Evolutionary conservation across 2,329 filamentous ascomycete genomes (phyloP), one percentile per base, ranked within the genome.

Genomic region (Chrysosporium keratinophilum): DNA sequence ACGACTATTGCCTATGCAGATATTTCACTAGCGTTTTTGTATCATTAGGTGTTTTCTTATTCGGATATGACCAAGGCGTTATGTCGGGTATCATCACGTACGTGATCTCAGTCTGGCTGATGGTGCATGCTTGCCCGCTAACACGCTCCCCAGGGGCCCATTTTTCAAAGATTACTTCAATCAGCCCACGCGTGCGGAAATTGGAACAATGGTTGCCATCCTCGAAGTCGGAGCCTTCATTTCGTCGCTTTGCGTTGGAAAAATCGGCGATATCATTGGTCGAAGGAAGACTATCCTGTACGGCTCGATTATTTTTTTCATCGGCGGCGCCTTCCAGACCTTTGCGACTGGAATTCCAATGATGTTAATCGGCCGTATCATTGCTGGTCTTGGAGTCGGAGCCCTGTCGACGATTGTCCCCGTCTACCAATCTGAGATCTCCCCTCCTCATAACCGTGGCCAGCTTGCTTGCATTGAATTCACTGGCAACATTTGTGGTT

Each of bases 401-500:
- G 86, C 89, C 65, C 77, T 94, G 45, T 95, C 89, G 0, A 91
- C 89, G 46, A 95, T 95, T 61, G 88, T 95, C 1, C 90, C 90
- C 0, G 86, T 95, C 44, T 95, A 95, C 67, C 89, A 95, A 67
- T 91, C 89, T 43, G 90, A 95, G 67, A 95, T 95, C 64, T 96
- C 91, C 42, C 93, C 93, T 47, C 89, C 93, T 4, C 93, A 98
- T 66, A 97, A 95, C 70, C 81, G 93, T 63, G 93, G 93, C 59
- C 94, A 93, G 72, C 78, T 98, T 57, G 93, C 91, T 20, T 97
- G 93, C 69, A 97, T 98, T 61, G 93, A 98, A 69, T 98, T 97
- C 66, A 91, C 91, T 0, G 93, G 93, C 52, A 98, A 98, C 71
- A 95, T 98, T 59, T 84, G 88, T 57, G 93, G 93, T 33, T 98